Evolutionary conservation across 2,329 filamentous ascomycete genomes (phyloP).

Genomic region (Erysiphe pisi): DNA sequence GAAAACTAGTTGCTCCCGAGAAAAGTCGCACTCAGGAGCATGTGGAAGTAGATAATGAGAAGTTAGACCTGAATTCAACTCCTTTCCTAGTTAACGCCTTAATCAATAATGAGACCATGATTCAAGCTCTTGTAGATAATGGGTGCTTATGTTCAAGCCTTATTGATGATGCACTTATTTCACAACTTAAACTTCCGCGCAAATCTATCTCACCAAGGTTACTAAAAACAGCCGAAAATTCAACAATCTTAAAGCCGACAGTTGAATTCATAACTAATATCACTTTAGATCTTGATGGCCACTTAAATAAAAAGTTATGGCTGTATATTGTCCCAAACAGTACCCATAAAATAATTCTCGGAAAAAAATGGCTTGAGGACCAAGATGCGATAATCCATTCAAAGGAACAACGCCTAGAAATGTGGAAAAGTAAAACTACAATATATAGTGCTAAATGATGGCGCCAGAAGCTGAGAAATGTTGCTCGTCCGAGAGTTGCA

Average conservation of each 20-base stretch:
- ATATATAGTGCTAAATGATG: too few relatives aligned
- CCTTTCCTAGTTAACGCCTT: background rate
- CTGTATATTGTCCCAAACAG: too few relatives aligned
- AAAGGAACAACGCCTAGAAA: background rate
- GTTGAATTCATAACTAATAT: background rate
- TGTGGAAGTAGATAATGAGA: background rate
- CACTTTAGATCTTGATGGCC: background rate
- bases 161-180: slow-evolving; percentile 19
- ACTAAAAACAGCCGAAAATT: slow-evolving; percentile 8
- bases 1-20: slow-evolving; percentile 3
- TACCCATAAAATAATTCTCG: too few relatives aligned
- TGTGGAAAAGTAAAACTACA: too few relatives aligned
- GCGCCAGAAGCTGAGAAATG: too few relatives aligned
- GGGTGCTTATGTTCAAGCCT: slow-evolving; percentile 1
- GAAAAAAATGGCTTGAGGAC: too few relatives aligned
- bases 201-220: background rate
- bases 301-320: background rate
- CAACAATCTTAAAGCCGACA: background rate
- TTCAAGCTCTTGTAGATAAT: slow-evolving; percentile 20
- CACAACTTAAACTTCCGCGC: background rate
- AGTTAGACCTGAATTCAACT: background rate
- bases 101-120: background rate
- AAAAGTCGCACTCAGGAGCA: background rate
- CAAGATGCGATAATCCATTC: too few relatives aligned
- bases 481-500: too few relatives aligned